Evolutionary conservation across 2,329 filamentous ascomycete genomes (phyloP), one percentile per base, ranked within the genome.

Genomic region (Ceratocystis variospora): DNA sequence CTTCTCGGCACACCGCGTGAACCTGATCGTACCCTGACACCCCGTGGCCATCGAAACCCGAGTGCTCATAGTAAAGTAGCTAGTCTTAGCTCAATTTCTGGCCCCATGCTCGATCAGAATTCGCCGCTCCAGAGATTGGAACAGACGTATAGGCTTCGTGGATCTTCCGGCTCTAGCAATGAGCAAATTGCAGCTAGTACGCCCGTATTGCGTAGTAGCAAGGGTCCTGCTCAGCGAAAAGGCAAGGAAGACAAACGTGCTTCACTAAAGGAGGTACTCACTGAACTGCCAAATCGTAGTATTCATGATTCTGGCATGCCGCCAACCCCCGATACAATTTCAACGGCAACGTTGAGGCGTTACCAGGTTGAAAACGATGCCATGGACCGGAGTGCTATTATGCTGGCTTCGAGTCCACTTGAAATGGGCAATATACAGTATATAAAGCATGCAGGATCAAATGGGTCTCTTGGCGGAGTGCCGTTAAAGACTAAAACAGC

Each of bases 281-380:
- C 81, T 0, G 79, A 81, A 19, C 71, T 75, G 66, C 68, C 75
- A 71, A 68, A 75, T 73, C 68, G 78, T 76, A 73, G 75, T 70
- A 68, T 77, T 1, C 75, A 77, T 64, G 76, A 78, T 4, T 77
- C 79, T 19, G 73, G 73, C 19, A 73, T 84, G 1, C 83, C 83
- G 8, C 83, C 83, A 0, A 85, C 83, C 0, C 83, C 83, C 0
- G 82, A 85, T 69, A 85, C 83, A 0, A 81, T 84, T 22, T 83
- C 82, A 1, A 83, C 80, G 1, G 80, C 80, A 1, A 82, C 81
- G 0, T 74, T 85, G 44, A 76, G 78, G 5, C 76, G 77, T 15
- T 80, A 78, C 67, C 77, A 82, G 68, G 77, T 76, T 61, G 83
- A 81, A 0, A 77, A 79, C 64, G 81, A 84, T 55, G 78, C 62